These are phyloP conservation scores for Filosporella fistucella DNA, from an alignment of 495 filamentous ascomycete genomes.

Conservation along the genomic window DNA sequence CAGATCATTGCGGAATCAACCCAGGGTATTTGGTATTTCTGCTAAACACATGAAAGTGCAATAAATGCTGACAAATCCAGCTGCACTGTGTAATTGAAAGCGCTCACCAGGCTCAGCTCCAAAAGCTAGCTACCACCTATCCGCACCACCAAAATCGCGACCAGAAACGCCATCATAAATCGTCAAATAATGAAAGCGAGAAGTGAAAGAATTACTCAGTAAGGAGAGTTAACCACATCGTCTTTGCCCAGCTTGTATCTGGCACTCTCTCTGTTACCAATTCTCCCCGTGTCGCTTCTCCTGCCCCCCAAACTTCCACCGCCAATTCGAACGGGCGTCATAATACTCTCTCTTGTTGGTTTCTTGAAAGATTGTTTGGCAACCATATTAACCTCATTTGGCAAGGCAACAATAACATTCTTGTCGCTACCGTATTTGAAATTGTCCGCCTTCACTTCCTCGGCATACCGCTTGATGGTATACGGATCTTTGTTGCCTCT, in stretches of 20 bases:
- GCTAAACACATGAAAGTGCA: too few species aligned
- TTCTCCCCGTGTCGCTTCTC: constrained; percentile 42
- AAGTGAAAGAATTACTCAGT: too few species aligned
- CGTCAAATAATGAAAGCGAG: too few species aligned
- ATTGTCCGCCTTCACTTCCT: constrained; percentile 97
- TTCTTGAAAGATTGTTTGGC: constrained; percentile 76
- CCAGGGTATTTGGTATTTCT: too few species aligned
- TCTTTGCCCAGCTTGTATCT: constrained; percentile 60
- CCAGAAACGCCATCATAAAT: constrained; percentile 2
- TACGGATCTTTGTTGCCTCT: constrained; percentile 79
- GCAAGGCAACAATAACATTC: constrained; percentile 94
- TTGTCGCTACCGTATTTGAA: constrained; percentile 96
- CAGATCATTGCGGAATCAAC: too few species aligned
- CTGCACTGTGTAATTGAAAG: too few species aligned
- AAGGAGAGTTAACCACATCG: constrained; percentile 83
- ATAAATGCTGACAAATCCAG: too few species aligned
- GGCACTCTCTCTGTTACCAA: constrained; percentile 46
- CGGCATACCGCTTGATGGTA: constrained; percentile 89
- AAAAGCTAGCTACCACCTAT: too few species aligned
- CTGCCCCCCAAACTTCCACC: constrained; percentile 28
- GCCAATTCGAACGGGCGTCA: constrained; percentile 36
- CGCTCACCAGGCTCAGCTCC: too few species aligned
- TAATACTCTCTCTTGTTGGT: constrained; percentile 90
- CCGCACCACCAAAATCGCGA: too few species aligned
- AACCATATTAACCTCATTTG: constrained; percentile 98